Base-by-base conservation (phyloP, 129 eudicot genomes). In the Pulicaria dysenterica region DNA sequence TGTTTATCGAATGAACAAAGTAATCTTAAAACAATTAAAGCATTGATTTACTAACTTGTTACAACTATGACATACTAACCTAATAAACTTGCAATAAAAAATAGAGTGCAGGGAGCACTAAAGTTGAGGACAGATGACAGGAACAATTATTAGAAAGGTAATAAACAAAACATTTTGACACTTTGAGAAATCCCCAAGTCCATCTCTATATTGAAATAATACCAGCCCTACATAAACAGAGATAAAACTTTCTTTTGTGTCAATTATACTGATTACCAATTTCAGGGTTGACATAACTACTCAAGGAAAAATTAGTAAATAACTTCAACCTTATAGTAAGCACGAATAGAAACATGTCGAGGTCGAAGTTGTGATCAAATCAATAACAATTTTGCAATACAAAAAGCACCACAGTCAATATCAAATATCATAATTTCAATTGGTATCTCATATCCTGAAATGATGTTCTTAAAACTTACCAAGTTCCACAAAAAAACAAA, bases 201-300 rank as follows among this genome's bases (percentile, higher is more conserved):
- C 44, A 43, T 43, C 17, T 71, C 53, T 43, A 42, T 31, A 41
- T 19, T 70, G 14, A 14, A 47, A 47, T 6, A 31, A 57, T 3
- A 51, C 62, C 4, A 16, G 74, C 17, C 74, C 17, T 54, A 16
- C 45, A 54, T 16, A 70, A 40, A 42, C 74, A 70, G 31, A 70
- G 13, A 70, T 70, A 70, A 13, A 42, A 50, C 64, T 6, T 10
- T 15, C 64, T 39, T 53, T 9, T 12, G 58, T 53, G 9, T 55
- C 75, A 56, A 42, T 14, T 4, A 55, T 58, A 45, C 67, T 42
- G 56, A 31, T 56, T 55, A 41, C 40, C 54, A 55, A 55, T 19
- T 13, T 56, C 43, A 57, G 19, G 58, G 48, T n/a, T 67, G 34
- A 48, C 24, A 34, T 34, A 34, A 65, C 70, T 37, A 41, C 37